Conservation (phyloP, 495 filamentous ascomycete genomes). For the Cercophora scortea region DNA sequence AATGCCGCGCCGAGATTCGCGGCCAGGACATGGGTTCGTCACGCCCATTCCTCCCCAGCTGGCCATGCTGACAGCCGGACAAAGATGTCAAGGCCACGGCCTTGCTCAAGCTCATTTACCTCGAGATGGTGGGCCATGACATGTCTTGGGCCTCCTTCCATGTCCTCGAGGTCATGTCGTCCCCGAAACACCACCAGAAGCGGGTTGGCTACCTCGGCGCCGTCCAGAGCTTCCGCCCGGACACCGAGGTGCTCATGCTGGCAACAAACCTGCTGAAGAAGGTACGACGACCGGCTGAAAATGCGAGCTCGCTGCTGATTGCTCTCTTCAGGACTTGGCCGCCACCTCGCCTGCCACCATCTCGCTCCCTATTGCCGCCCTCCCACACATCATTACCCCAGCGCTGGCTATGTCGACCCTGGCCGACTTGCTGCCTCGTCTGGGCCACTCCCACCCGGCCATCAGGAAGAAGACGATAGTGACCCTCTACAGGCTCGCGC, state of each 20-base stretch:
- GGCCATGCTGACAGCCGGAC: conserved; percentile 13
- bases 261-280: conserved; percentile 97
- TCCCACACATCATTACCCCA: conserved; percentile 87
- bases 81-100: conserved; percentile 92
- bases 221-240: conserved; percentile 88
- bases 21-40: conserved; percentile 80
- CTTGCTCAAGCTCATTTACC: conserved; percentile 86
- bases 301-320: conserved; percentile 1
- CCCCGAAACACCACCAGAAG: conserved; percentile 87
- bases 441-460: conserved; percentile 72
- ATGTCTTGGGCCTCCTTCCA: conserved; percentile 99
- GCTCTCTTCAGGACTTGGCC: conserved; percentile 59
- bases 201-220: conserved; percentile 93
- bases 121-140: conserved; percentile 98
- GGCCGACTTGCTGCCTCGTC: conserved; percentile 74
- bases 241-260: conserved; percentile 96
- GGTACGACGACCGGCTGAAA: conserved; percentile 33
- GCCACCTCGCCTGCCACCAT: conserved; percentile 67
- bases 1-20: conserved; percentile 88
- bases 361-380: conserved; percentile 72
- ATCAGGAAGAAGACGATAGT: conserved; percentile 94
- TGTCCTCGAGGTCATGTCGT: conserved; percentile 97
- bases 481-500: conserved; percentile 80
- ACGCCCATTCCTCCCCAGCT: neutral
- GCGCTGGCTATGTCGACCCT: conserved; percentile 84